Percentiles rank a stretch among this genome's conserved stretches.
These are phyloP conservation scores for Haematococcus lacustris DNA, from an alignment of 139 green algal genomes.

Conservation along the genomic window DNA sequence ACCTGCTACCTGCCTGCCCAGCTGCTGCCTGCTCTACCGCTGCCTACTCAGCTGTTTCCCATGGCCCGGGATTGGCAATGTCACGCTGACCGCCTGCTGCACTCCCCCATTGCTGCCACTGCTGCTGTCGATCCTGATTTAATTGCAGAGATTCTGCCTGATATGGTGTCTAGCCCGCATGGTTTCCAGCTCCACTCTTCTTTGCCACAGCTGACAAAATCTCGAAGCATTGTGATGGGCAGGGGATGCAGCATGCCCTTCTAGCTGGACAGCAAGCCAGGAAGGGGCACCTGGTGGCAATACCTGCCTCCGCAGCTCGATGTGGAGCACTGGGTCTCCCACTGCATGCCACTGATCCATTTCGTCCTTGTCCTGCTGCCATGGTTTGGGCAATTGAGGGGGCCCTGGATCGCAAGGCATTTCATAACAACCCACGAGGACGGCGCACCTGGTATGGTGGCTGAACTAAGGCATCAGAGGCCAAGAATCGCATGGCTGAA, in stretches of 20 bases:
- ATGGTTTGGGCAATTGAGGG: too few relatives aligned
- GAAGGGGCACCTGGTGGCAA: background rate
- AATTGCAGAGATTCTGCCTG: background rate
- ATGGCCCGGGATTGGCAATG: background rate
- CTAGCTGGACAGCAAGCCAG: background rate
- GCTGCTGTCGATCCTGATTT: background rate
- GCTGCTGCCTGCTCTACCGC: background rate
- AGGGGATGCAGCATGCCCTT: too few relatives aligned
- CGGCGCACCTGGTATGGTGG: background rate
- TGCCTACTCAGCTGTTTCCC: background rate
- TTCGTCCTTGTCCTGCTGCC: constrained; percentile 16
- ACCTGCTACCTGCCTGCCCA: background rate
- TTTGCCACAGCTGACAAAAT: background rate
- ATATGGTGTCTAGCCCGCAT: background rate
- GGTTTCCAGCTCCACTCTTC: background rate
- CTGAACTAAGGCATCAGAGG: background rate
- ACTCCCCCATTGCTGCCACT: too few relatives aligned
- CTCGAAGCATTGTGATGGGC: too few relatives aligned
- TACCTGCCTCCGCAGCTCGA: constrained; percentile 74
- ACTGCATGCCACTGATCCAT: constrained; percentile 14
- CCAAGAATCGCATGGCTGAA: constrained; percentile 2
- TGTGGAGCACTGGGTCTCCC: constrained; percentile 87
- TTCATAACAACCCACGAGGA: background rate
- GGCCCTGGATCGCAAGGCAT: background rate
- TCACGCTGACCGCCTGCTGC: background rate